These are phyloP conservation scores for Onygena corvina DNA, from an alignment of 2,329 filamentous ascomycete species.

Conservation along the genomic window DNA sequence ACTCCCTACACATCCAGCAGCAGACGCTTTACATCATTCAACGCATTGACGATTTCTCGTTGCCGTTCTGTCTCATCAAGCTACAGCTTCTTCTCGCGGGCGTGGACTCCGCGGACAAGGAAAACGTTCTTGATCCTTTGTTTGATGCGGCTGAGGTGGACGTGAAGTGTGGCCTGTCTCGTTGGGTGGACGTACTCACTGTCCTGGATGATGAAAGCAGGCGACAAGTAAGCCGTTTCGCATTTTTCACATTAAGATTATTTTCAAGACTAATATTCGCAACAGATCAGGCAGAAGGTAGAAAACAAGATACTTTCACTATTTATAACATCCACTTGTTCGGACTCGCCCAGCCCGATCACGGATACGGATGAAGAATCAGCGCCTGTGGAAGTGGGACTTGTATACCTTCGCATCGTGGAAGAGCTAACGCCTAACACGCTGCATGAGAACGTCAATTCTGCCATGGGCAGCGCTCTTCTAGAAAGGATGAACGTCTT, in stretches of 20 bases:
- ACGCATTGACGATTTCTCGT: conserved; percentile 32
- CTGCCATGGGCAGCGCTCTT: conserved; percentile 24
- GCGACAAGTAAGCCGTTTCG: conserved; percentile 21
- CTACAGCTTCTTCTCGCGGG: conserved; percentile 30
- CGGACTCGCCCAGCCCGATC: conserved; percentile 7
- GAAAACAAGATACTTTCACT: conserved; percentile 31
- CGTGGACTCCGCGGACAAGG: conserved; percentile 21
- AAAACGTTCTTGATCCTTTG: conserved; percentile 29
- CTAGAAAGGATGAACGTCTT: conserved; percentile 32
- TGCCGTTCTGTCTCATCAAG: conserved; percentile 34
- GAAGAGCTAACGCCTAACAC: conserved; percentile 30
- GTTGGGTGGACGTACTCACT: conserved; percentile 31
- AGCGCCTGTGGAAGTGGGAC: conserved; percentile 23
- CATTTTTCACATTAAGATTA: not conserved
- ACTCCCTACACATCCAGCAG: conserved; percentile 1
- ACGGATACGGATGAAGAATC: not conserved
- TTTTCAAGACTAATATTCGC: conserved; percentile 11
- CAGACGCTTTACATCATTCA: conserved; percentile 28
- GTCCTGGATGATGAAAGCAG: conserved; percentile 30
- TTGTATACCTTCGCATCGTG: conserved; percentile 29
- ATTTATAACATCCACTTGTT: conserved; percentile 17
- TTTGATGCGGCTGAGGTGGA: conserved; percentile 30
- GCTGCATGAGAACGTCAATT: conserved; percentile 23
- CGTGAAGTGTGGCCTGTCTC: conserved; percentile 24
- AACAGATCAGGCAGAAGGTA: conserved; percentile 31